Evolutionary conservation across 1,139 yeast species (phyloP).

Genomic region (Suhomyces bribrorum): DNA sequence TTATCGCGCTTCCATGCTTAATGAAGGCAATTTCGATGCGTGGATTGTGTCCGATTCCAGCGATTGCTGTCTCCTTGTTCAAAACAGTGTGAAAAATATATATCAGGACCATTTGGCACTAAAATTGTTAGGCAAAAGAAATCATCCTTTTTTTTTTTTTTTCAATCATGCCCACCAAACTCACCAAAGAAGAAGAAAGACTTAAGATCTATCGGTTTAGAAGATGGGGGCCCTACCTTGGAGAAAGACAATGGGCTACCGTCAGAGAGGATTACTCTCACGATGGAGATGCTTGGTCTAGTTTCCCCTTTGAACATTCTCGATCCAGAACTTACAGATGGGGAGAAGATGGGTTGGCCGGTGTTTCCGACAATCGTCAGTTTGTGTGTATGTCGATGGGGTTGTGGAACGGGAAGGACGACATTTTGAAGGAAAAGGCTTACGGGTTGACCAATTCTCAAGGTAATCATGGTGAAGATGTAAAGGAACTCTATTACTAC

Average conservation of each 20-base stretch:
- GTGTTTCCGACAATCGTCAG: constrained; percentile 86
- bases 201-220: constrained; percentile 59
- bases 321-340: constrained; percentile 83
- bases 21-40: no score
- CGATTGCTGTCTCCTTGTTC: background rate
- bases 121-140: background rate
- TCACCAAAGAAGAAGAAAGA: constrained; percentile 68
- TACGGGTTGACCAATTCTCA: constrained; percentile 92
- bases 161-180: constrained; percentile 8
- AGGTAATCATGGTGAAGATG: constrained; percentile 97
- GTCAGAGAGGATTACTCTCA: constrained; percentile 90
- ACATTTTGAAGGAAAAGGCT: constrained; percentile 79
- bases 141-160: constrained; percentile 1
- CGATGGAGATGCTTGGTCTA: constrained; percentile 91
- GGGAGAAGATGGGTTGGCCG: constrained; percentile 98
- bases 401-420: constrained; percentile 91
- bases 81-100: background rate
- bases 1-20: no score
- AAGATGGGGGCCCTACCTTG: constrained; percentile 87
- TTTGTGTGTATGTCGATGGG: constrained; percentile 75
- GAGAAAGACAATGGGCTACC: constrained; percentile 94
- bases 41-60: no score
- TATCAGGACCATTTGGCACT: constrained; percentile 1
- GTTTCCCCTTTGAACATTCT: constrained; percentile 87
- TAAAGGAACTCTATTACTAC: constrained; percentile 77